Evolutionary conservation across 129 eudicot species (phyloP), one percentile per base, ranked within the genome.

Genomic region (Sambucus nigra): DNA sequence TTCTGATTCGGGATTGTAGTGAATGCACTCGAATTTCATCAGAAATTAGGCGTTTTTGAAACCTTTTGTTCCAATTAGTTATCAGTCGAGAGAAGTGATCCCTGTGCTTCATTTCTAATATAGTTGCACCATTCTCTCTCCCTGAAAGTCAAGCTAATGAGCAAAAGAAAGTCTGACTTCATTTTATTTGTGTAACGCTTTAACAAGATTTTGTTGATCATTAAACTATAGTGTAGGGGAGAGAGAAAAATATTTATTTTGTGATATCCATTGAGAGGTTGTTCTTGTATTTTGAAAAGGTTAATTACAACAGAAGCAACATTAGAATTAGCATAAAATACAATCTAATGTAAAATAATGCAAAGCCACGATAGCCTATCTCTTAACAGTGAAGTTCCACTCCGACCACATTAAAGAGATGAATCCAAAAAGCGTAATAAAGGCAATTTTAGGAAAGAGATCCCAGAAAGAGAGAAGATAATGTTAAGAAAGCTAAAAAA

Each of bases 51-150:
- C 65, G 77, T 46, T 76, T 73, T 53, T 72, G 63, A 27, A 66
- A 82, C 56, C 51, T 73, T 68, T 67, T 46, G 76, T 68, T 68
- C 83, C 79, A 46, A 69, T 71, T 64, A 14, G 53, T 53, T 31
- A 16, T 60, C 15, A 73, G 70, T 41, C 62, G 32, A 21, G 65
- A 65, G 60, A 75, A 81, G 68, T 47, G 47, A 53, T 79, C 86
- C 22, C 25, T 53, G 68, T 85, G 95, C 73, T 71, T 78, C 73
- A 91, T 63, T 70, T 91, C 89, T 65, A 91, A 52, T 69, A 72
- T 69, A 57, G 71, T 76, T 63, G 88, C 82, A 42, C 81, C 71
- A n/a, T 74, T 80, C 51, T 73, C 57, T 69, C 59, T 73, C 69
- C 89, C 94, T 89, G 82, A 25, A 69, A 66, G 53, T 41, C 47